Evolutionary conservation across 2,329 filamentous ascomycete genomes (phyloP), one percentile per base, ranked within the genome.

Genomic region (Blumeriella jaapii): DNA sequence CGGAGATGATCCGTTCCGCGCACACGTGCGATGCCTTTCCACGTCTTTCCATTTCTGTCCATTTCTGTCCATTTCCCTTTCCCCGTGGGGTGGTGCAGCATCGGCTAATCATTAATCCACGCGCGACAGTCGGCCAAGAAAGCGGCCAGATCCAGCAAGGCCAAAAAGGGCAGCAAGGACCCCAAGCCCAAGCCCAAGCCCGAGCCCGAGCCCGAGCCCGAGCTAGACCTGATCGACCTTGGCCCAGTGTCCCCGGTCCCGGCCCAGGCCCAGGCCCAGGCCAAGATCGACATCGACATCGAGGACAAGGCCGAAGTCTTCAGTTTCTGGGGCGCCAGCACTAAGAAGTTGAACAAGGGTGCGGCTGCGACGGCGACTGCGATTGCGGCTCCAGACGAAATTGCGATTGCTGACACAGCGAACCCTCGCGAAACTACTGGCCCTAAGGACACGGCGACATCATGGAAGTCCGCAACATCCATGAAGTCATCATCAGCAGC

Each of bases 241-340:
- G 54, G 55, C 36, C 52, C 63, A 49, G 12, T 40, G n/a, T n/a
- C n/a, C n/a, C n/a, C n/a, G n/a, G n/a, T n/a, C n/a, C n/a, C n/a
- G n/a, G n/a, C n/a, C 41, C 34, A 39, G 20, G 48, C 43, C 26
- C 40, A 50, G 11, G 53, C 45, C 20, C 37, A 36, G 14, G 48
- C 46, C 12, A 47, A 57, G 12, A 57, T 61, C 34, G 51, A 59
- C 47, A 53, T 57, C 17, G 55, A 46, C 7, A 42, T 45, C 15
- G 44, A 43, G 16, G 48, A 53, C 25, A 52, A 47, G 35, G 28
- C 42, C 6, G 45, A 47, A 24, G 45, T 66, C 0, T 76, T 74
- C 54, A 64, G 64, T 47, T 74, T 74, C 59, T 76, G 71, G 71
- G 67, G 70, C 40, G 59, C 62, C 29, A 53, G 9, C 12, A 8